phyloP scores from a whole-genome alignment of 179 eudicot species.

The Gypsophila paniculata region DNA sequence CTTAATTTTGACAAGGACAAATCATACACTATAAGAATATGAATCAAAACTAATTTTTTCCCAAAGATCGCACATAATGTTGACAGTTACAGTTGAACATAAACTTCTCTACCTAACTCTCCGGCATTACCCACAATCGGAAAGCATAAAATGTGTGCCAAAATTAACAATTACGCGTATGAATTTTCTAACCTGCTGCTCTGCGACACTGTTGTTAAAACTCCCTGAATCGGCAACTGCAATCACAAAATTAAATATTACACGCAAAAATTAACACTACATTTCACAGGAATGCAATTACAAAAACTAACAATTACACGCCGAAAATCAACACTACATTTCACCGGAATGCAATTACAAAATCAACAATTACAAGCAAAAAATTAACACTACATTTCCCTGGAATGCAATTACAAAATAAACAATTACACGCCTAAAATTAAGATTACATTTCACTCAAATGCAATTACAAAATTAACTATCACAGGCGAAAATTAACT shows the following conservation, averaged over 20 bases:
- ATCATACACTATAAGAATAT: too few relatives aligned
- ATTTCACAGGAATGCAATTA: not conserved
- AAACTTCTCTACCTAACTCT: not conserved
- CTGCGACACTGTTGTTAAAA: constrained; percentile 93
- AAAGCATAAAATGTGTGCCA: not conserved
- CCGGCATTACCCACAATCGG: not conserved
- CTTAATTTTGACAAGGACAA: too few relatives aligned
- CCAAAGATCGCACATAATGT: not conserved
- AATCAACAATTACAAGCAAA: constrained; percentile 7
- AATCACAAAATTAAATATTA: constrained; percentile 20
- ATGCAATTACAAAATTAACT: too few relatives aligned
- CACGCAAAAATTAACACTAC: not conserved
- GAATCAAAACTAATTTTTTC: not conserved
- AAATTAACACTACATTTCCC: not conserved
- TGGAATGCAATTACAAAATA: not conserved
- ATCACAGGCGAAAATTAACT: too few relatives aligned
- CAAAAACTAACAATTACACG: too few relatives aligned
- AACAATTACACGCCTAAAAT: not conserved
- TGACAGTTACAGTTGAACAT: constrained; percentile 1
- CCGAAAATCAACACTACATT: too few relatives aligned
- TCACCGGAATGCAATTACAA: constrained; percentile 29
- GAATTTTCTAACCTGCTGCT: constrained; percentile 63
- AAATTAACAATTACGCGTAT: not conserved
- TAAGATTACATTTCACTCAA: not conserved
- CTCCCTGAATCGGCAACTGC: constrained; percentile 80